These are phyloP conservation scores for Favolaschia claudopus DNA, from an alignment of 768 basidiomycete genomes.

Conservation along the genomic window DNA sequence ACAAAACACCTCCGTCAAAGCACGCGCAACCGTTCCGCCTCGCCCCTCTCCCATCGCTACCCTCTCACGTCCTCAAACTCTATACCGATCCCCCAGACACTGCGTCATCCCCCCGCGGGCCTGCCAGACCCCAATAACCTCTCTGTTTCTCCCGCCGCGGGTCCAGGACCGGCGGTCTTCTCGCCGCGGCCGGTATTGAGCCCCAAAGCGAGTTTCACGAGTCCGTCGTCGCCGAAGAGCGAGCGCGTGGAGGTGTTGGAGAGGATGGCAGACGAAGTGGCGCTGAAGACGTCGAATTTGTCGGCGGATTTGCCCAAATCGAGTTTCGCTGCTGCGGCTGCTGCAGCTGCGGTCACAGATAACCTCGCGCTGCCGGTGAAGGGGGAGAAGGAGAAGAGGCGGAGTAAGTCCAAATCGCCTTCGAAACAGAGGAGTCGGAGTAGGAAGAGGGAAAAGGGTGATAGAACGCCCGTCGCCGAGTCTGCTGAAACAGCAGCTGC, in stretches of 20 bases:
- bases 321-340: background rate
- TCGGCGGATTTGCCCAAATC: slow-evolving; percentile 47
- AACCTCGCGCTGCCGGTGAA: background rate
- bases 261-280: slow-evolving; percentile 72
- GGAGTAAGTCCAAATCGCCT: background rate
- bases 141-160: slow-evolving; percentile 31
- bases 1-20: slow-evolving; percentile 65
- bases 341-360: no score
- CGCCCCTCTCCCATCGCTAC: slow-evolving; percentile 65
- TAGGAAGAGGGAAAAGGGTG: slow-evolving; percentile 27
- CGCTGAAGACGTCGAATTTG: slow-evolving; percentile 41
- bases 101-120: slow-evolving; percentile 13
- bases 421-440: background rate
- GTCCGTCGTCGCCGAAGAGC: slow-evolving; percentile 52
- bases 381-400: slow-evolving; percentile 11
- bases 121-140: slow-evolving; percentile 24
- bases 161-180: slow-evolving; percentile 49
- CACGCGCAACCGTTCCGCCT: slow-evolving; percentile 67
- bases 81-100: slow-evolving; percentile 21
- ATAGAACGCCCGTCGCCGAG: slow-evolving; percentile 9
- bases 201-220: slow-evolving; percentile 56
- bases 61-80: slow-evolving; percentile 42
- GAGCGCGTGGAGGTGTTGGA: slow-evolving; percentile 75
- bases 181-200: slow-evolving; percentile 77
- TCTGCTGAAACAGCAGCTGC: background rate